phyloP scores from a whole-genome alignment of 2,329 filamentous ascomycete species.

The Beauveria australis region DNA sequence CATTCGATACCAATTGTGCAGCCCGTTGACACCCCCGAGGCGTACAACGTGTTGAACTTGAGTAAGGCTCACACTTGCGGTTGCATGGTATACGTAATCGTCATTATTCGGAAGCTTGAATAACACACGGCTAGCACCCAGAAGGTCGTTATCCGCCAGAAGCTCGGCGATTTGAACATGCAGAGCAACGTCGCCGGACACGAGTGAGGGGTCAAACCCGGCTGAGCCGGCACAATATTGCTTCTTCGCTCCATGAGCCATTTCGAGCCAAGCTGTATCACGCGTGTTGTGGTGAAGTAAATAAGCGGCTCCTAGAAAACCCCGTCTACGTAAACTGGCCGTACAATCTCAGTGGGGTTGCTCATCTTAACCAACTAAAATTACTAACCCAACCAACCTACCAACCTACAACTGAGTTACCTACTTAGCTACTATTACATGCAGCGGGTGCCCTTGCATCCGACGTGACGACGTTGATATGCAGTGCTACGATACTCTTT shows the following conservation, averaged over 20 bases:
- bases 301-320: no score
- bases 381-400: no score
- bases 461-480: no score
- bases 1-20: constrained; percentile 42
- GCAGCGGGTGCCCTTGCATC: no score
- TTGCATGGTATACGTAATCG: constrained; percentile 43
- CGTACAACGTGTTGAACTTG: constrained; percentile 40
- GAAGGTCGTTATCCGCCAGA: constrained; percentile 33
- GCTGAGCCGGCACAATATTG: constrained; percentile 36
- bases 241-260: constrained; percentile 22
- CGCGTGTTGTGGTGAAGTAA: neutral
- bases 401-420: no score
- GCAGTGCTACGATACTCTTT: no score
- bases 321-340: no score
- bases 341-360: neutral
- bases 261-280: constrained; percentile 9
- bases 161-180: constrained; percentile 28
- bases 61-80: constrained; percentile 38
- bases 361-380: neutral
- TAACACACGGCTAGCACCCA: constrained; percentile 34
- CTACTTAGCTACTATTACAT: no score
- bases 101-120: constrained; percentile 37
- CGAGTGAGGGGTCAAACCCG: constrained; percentile 33
- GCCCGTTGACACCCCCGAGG: constrained; percentile 34
- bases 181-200: constrained; percentile 29